Evolutionary conservation across 2,329 filamentous ascomycete genomes (phyloP), one percentile per base, ranked within the genome.

Genomic region (Aspergillus sp.): DNA sequence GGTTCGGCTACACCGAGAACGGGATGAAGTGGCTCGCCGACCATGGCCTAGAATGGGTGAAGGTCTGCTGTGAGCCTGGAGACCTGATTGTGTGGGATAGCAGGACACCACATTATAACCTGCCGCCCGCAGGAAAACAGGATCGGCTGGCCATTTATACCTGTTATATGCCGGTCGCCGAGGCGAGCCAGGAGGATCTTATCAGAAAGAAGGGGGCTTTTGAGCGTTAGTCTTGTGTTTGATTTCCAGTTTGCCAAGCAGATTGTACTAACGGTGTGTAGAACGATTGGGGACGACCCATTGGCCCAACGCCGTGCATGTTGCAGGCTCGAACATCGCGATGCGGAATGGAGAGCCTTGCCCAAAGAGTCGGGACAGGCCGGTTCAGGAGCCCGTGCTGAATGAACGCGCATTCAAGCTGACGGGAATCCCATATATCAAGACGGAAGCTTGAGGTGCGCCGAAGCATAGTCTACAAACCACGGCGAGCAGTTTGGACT

Each of bases 401-500:
- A 71, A 70, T 61, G 80, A 82, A 69, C 64, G 79, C 28, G 77
- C 76, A 1, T 81, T 78, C 66, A 81, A 77, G 64, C 66, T 83
- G 56, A 83, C 81, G 1, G 81, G 82, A 3, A 81, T 83, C 61
- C 80, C 81, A 11, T 84, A 83, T 61, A 59, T 59, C 28, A 41
- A 54, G 43, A 7, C 38, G 22, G 51, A 41, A 11, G 11, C 28
- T 4, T 51, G 13, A 41, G 5, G 1, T 3, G 5, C 9, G 5
- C 15, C 11, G 25, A 28, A 41, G 34, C 5, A 41, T 41, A 41
- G 34, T 38, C 34, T 15, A 4, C 13, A 11, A 8, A 11, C 11
- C 3, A 3, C 11, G 13, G 34, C 13, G 2, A 4, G 11, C 34
- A 38, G 7, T 11, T 8, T 11, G 34, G 34, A 38, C 6, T 1